Percentiles rank a stretch among this genome's conserved stretches.
These are phyloP conservation scores for Penicillium italicum DNA, from an alignment of 2,329 filamentous ascomycete genomes.

Conservation along the genomic window DNA sequence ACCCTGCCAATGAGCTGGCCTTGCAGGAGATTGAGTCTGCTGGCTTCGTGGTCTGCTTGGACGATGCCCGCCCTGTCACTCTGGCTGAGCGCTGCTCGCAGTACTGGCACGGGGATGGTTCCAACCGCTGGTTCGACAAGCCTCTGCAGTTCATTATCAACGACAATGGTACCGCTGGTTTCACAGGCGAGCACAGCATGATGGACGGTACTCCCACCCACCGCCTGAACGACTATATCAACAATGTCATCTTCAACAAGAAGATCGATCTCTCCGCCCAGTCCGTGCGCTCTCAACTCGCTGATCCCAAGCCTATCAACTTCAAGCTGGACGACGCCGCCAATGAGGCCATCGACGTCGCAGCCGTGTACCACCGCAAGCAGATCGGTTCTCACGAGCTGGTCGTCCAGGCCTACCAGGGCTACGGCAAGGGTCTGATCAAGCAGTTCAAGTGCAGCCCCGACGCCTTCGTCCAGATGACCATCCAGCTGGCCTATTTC, in stretches of 20 bases:
- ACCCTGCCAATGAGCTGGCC: constrained; percentile 71
- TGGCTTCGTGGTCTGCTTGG: constrained; percentile 88
- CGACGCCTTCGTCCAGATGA: constrained; percentile 96
- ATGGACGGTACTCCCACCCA: constrained; percentile 99
- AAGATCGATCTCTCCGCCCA: constrained; percentile 86
- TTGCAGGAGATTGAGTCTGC: constrained; percentile 81
- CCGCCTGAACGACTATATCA: constrained; percentile 89
- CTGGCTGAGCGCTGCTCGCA: constrained; percentile 91
- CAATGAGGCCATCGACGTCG: constrained; percentile 72
- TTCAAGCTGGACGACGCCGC: constrained; percentile 76
- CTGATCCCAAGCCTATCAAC: constrained; percentile 71
- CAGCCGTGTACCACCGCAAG: constrained; percentile 71
- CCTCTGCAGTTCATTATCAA: constrained; percentile 97
- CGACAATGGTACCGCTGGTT: constrained; percentile 94
- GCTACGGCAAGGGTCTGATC: constrained; percentile 95
- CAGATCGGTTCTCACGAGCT: constrained; percentile 88
- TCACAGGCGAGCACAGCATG: constrained; percentile 99
- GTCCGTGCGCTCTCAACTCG: constrained; percentile 72
- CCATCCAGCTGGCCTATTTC: constrained; percentile 96
- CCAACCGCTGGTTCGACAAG: constrained; percentile 98
- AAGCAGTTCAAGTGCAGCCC: constrained; percentile 99
- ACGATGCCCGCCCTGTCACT: constrained; percentile 86
- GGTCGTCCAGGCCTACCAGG: constrained; percentile 90
- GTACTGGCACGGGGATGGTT: constrained; percentile 97
- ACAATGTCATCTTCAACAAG: constrained; percentile 87